Evolutionary conservation across 2,329 filamentous ascomycete species (phyloP).

Genomic region (Ceratocystis diversiconidia): DNA sequence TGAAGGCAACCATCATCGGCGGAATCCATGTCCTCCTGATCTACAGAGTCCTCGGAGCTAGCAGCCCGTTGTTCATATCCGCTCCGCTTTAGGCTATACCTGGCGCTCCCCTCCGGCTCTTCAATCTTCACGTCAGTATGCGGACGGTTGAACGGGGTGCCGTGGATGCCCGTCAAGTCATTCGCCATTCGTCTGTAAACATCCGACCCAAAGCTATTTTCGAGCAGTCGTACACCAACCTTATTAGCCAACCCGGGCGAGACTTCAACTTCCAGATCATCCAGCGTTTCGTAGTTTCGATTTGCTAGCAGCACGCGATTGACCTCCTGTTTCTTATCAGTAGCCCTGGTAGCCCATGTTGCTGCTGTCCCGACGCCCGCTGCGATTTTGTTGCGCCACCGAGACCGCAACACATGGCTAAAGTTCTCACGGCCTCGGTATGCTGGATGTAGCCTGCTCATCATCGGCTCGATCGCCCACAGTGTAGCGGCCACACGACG

Average conservation of each 20-base stretch:
- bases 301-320: background rate
- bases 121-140: conserved; percentile 5
- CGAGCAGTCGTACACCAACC: background rate
- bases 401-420: conserved; percentile 9
- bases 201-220: background rate
- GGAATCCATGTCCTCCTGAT: background rate
- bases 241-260: background rate
- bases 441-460: conserved; percentile 27
- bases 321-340: background rate
- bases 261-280: background rate
- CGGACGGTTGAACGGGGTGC: conserved; percentile 3
- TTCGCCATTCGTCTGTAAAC: background rate
- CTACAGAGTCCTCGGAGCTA: background rate
- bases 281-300: background rate
- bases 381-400: background rate
- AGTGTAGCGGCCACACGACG: conserved; percentile 25
- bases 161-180: conserved; percentile 9
- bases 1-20: background rate
- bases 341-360: background rate
- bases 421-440: conserved; percentile 21
- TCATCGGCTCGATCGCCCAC: conserved; percentile 27
- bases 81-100: background rate
- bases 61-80: background rate
- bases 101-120: background rate
- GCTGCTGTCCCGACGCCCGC: background rate